These are phyloP conservation scores for Pisolithus thermaeus DNA, from an alignment of 1,284 basidiomycete genomes.

Conservation along the genomic window DNA sequence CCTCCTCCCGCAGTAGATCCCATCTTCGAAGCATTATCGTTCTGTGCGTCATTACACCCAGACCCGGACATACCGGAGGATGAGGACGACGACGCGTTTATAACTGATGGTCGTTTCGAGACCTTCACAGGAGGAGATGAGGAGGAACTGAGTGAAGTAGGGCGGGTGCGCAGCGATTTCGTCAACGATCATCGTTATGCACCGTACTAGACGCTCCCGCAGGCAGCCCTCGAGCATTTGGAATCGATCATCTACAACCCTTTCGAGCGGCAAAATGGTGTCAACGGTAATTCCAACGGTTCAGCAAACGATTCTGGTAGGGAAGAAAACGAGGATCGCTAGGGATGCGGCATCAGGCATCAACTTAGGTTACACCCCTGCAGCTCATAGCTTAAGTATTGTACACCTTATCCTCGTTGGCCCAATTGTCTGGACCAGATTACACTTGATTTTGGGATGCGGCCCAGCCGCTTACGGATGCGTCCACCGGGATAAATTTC, in stretches of 20 bases:
- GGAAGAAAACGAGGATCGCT: conserved; percentile 10
- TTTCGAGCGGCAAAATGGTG: conserved; percentile 10
- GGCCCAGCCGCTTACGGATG: neutral
- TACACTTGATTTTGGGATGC: too few relatives aligned
- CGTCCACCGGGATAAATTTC: neutral
- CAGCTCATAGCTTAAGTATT: too few relatives aligned
- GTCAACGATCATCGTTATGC: conserved; percentile 72
- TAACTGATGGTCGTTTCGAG: conserved; percentile 53
- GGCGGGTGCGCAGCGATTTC: conserved; percentile 93
- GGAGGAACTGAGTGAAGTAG: conserved; percentile 75
- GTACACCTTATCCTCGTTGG: too few relatives aligned
- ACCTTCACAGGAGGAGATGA: conserved; percentile 55
- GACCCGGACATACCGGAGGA: conserved; percentile 56
- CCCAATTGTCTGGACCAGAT: too few relatives aligned
- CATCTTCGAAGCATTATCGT: conserved; percentile 85
- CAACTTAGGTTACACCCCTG: too few relatives aligned
- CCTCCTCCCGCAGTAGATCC: conserved; percentile 58
- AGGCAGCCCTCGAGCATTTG: conserved; percentile 72
- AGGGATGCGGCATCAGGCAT: neutral
- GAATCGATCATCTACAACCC: conserved; percentile 69
- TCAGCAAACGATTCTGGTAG: conserved; percentile 12
- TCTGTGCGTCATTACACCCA: conserved; percentile 90
- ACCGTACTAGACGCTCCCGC: conserved; percentile 69
- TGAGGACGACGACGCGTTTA: conserved; percentile 52
- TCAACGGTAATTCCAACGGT: conserved; percentile 16